Base-by-base conservation (phyloP, 2,329 filamentous ascomycete genomes). In the Mariannaea elegans region DNA sequence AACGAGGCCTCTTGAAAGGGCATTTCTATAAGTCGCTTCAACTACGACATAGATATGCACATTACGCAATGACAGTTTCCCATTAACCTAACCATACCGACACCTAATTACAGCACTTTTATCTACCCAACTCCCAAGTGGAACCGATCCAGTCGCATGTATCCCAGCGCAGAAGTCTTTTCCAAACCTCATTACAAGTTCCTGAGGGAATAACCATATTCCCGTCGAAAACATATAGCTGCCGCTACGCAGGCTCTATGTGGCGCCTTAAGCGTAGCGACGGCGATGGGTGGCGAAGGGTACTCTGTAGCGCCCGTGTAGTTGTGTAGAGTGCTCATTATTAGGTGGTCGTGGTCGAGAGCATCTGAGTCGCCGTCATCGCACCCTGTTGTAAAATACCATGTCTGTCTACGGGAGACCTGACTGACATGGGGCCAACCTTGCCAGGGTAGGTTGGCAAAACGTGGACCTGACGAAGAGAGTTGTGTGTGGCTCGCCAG, bases 381-480 rank as follows among this genome's bases (percentile, higher is more conserved):
- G 24, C 52, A 41, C 21, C 34, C n/a, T 19, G 14, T 36, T 47
- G 3, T 19, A 31, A 31, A 41, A 24, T 41, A 39, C 41, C 52
- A 31, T 55, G 41, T 12, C 34, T 2, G 34, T 34, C 52, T 31
- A 47, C 52, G 52, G 52, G 42, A 48, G 52, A 55, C 52, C 51
- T 50, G 64, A 51, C 63, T 42, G 38, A 56, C 61, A 59, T 46
- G 55, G 46, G 8, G 45, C 39, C 49, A 36, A 23, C 38, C 21
- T 5, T 9, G 27, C 18, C 31, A 27, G 27, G 16, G 8, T 2
- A 13, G 19, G 19, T n/a, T 38, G 47, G 27, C 39, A 34, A 57
- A 63, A 63, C 60, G 60, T 63, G 60, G 51, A 45, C 60, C 60
- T 48, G 52, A 42, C 47, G 56, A 56, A 47, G 18, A 12, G 47